Evolutionary conservation across 495 filamentous ascomycete species (phyloP), one percentile per base, ranked within the genome.

Genomic region (Staphylotrichum tortipilum): DNA sequence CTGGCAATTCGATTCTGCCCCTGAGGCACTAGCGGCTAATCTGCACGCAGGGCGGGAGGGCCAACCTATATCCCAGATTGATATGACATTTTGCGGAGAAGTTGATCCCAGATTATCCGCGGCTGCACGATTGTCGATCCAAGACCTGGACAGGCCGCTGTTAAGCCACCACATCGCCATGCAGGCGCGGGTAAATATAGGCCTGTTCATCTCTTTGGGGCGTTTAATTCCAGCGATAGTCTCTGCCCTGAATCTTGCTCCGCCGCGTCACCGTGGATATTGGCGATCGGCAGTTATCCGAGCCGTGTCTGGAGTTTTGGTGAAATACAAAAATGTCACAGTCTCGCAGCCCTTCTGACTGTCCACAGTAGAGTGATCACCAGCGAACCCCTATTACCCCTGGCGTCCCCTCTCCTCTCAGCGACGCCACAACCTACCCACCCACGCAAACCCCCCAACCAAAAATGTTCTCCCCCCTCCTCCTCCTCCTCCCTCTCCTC

Each of bases 401-500:
- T n/a, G n/a, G n/a, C n/a, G n/a, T n/a, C n/a, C n/a, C n/a, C n/a
- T n/a, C n/a, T n/a, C n/a, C n/a, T n/a, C n/a, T n/a, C n/a, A n/a
- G n/a, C n/a, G n/a, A n/a, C n/a, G n/a, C n/a, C n/a, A n/a, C n/a
- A n/a, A n/a, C n/a, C n/a, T n/a, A n/a, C n/a, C n/a, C n/a, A n/a
- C n/a, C n/a, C n/a, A n/a, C n/a, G n/a, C n/a, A n/a, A n/a, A n/a
- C n/a, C n/a, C n/a, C n/a, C n/a, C n/a, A n/a, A n/a, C n/a, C n/a
- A n/a, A n/a, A n/a, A n/a, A 45, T 45, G 42, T 30, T 45, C 19
- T 18, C 29, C 42, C 42, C 23, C 8, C 28, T 45, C 18, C 42
- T 45, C 42, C 42, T 45, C 21, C 42, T 45, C 42, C 42, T 45
- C 42, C 42, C 42, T 3, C 28, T 45, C 12, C 18, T 18, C 18